These are phyloP conservation scores for Pseudogymnoascus sp. DNA, from an alignment of 2,329 filamentous ascomycete genomes.

Conservation along the genomic window DNA sequence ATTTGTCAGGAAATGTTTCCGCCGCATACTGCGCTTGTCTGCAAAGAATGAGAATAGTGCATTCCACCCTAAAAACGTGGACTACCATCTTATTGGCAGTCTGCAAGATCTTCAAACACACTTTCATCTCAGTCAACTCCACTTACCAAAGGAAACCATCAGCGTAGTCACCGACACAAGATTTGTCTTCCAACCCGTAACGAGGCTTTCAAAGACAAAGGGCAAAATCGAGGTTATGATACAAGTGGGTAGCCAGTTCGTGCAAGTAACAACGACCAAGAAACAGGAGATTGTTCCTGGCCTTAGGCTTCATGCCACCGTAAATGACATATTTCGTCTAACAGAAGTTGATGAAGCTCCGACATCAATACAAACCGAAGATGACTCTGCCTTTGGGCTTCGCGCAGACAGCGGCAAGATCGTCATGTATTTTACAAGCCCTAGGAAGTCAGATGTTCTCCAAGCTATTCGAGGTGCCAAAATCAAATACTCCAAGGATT, in stretches of 20 bases:
- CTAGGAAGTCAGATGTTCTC: constrained; percentile 55
- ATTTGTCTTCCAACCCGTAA: constrained; percentile 59
- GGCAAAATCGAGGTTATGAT: constrained; percentile 64
- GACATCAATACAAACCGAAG: constrained; percentile 56
- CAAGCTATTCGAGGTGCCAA: constrained; percentile 58
- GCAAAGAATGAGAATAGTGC: constrained; percentile 53
- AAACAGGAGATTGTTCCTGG: constrained; percentile 62
- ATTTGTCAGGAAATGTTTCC: constrained; percentile 50
- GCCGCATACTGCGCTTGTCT: constrained; percentile 54
- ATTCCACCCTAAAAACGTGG: constrained; percentile 58
- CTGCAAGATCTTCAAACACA: constrained; percentile 58
- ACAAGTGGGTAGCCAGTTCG: constrained; percentile 62
- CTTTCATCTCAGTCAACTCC: constrained; percentile 59
- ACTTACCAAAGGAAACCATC: constrained; percentile 63
- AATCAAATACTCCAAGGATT: constrained; percentile 57
- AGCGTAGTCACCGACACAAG: constrained; percentile 60
- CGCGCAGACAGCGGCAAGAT: constrained; percentile 63
- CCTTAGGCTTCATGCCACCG: constrained; percentile 52
- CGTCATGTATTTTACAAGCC: constrained; percentile 64
- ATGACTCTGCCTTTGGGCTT: constrained; percentile 60
- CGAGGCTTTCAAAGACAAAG: constrained; percentile 58
- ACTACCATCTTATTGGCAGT: constrained; percentile 59
- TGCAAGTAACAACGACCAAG: constrained; percentile 61
- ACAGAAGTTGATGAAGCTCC: constrained; percentile 61
- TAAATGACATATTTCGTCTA: constrained; percentile 64